Conservation (phyloP, 1,139 yeast species). For the Candida tetrigidarum region DNA sequence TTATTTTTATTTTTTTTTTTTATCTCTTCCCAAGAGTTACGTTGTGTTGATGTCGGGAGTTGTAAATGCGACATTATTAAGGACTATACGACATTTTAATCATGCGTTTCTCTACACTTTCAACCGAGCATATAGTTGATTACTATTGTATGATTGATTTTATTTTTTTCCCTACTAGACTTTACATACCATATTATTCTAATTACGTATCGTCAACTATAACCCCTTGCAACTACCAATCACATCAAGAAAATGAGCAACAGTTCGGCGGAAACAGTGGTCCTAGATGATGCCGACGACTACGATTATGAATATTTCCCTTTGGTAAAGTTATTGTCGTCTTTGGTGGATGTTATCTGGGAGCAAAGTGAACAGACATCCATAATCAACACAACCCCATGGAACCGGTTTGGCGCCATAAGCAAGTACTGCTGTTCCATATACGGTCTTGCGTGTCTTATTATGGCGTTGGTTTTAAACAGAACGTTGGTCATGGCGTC, state of each 20-base stretch:
- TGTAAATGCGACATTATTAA: not conserved
- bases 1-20: not conserved
- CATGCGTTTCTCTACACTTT: not conserved
- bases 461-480: constrained; percentile 67
- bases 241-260: constrained; percentile 2
- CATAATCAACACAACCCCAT: constrained; percentile 14
- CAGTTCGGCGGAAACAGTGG: constrained; percentile 2
- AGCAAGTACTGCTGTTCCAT: constrained; percentile 38
- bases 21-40: not conserved
- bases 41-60: not conserved
- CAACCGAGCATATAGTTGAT: not conserved
- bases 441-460: constrained; percentile 51
- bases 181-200: too few relatives aligned
- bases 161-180: too few relatives aligned
- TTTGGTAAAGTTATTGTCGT: constrained; percentile 18
- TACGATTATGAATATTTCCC: constrained; percentile 16
- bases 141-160: not conserved
- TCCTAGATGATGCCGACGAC: constrained; percentile 3
- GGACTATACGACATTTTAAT: not conserved
- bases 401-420: constrained; percentile 25
- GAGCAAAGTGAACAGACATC: constrained; percentile 25
- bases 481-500: constrained; percentile 71
- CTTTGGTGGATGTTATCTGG: constrained; percentile 27
- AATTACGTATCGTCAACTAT: too few relatives aligned
- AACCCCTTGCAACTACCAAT: not conserved